Base-by-base conservation (phyloP, 2,329 filamentous ascomycete genomes). In the Xylariaceae sp. region DNA sequence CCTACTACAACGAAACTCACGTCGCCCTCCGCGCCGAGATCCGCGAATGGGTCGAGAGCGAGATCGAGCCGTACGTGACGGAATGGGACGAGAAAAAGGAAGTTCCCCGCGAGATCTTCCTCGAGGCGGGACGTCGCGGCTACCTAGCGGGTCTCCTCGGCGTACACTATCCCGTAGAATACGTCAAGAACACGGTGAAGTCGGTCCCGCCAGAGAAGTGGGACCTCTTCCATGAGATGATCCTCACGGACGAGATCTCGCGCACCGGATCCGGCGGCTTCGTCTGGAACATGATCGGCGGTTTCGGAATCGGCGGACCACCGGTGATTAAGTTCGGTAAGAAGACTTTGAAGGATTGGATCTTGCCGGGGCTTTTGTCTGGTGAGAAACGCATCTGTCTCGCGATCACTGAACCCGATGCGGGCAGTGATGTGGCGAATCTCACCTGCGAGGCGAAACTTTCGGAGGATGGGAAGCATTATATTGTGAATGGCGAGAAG, bases 401-500 rank as follows among this genome's bases (percentile, higher is more conserved):
- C 63, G 94, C 94, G 68, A 97, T 99, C 69, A 99, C 94, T 0
- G 94, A 99, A 78, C 94, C 89, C 62, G 93, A 97, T 77, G 94
- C 92, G 10, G 94, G 94, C 50, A 91, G 87, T 66, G 94, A 99
- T 73, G 94, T 99, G 8, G 94, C 94, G 61, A 97, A 96, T 77
- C 74, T 99, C 67, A 94, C 88, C 11, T 97, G 93, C 75, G 92
- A 97, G 80, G 94, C 94, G 30, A 96, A 96, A 81, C 83, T 97
- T 59, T 90, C 84, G 64, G 89, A 94, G 68, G 94, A 99, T 70
- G 94, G 94, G 71, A 97, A 97, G 81, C 91, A 97, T 79, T 99
- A 95, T 77, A 97, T 97, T 68, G 94, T 99, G 77, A 99, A 97
- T 72, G 94, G 94, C 57, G 93, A 97, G 85, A 97, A 99, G 88